Evolutionary conservation across 495 filamentous ascomycete species (phyloP).

Genomic region (Aspergillus avenaceus): DNA sequence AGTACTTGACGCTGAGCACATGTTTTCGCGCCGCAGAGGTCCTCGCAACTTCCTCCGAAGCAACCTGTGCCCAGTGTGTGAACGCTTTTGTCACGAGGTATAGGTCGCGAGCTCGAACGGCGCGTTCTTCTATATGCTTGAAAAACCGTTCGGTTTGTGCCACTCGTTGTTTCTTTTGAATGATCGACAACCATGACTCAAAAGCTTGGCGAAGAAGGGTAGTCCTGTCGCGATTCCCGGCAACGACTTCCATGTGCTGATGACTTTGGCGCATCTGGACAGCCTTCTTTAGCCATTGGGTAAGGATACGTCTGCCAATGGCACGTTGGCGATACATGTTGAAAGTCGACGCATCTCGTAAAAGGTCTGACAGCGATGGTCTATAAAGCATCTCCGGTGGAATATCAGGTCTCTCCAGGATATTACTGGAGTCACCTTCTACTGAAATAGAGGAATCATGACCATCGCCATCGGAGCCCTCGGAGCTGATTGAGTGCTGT

Average conservation of each 20-base stretch:
- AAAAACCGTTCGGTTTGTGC: constrained; percentile 58
- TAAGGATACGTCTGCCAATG: constrained; percentile 43
- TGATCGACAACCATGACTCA: constrained; percentile 52
- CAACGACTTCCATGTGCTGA: constrained; percentile 44
- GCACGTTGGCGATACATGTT: constrained; percentile 48
- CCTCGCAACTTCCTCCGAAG: constrained; percentile 54
- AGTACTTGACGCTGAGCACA: constrained; percentile 67
- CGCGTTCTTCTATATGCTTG: constrained; percentile 55
- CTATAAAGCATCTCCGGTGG: constrained; percentile 43
- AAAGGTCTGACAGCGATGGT: constrained; percentile 52
- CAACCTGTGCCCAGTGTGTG: constrained; percentile 64
- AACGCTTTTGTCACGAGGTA: constrained; percentile 69
- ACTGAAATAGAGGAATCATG: constrained; percentile 24
- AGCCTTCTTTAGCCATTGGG: constrained; percentile 52
- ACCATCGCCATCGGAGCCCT: constrained; percentile 19
- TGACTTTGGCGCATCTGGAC: constrained; percentile 40
- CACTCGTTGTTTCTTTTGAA: constrained; percentile 43
- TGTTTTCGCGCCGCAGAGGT: constrained; percentile 61
- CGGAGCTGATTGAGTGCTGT: constrained; percentile 21
- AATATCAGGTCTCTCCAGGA: constrained; percentile 24
- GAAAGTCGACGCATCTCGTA: constrained; percentile 57
- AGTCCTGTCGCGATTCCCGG: constrained; percentile 46
- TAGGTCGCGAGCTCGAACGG: constrained; percentile 57
- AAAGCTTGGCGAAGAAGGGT: constrained; percentile 54
- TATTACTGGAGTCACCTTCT: constrained; percentile 22